Percentiles rank a stretch among this genome's conserved stretches.
Conservation (phyloP, 352 stramenopile species). For the Thraustochytrium sp. region DNA sequence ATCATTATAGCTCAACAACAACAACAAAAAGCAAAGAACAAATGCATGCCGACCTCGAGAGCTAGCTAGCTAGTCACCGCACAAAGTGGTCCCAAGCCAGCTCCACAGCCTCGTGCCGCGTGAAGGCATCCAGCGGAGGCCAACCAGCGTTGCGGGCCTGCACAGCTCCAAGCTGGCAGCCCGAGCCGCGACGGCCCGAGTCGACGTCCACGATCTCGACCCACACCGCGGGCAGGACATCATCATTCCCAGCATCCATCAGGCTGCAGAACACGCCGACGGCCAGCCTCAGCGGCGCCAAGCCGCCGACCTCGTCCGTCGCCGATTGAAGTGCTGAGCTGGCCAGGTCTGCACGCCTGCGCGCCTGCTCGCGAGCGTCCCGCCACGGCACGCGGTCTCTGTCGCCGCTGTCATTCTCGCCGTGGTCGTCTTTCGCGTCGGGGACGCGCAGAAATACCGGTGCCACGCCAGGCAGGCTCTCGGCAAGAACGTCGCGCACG, state of each 20-base stretch:
- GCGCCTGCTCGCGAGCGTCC: neutral
- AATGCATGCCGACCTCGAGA: no score
- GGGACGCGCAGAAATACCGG: neutral
- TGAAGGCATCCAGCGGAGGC: neutral
- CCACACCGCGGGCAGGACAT: neutral
- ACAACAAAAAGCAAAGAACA: no score
- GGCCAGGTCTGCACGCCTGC: neutral
- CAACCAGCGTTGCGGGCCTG: neutral
- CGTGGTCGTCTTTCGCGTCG: neutral
- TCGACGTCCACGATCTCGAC: neutral
- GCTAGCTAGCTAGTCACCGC: no score
- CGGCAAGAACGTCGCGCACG: neutral
- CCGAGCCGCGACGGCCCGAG: neutral
- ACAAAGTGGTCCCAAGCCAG: neutral
- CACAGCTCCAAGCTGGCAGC: neutral
- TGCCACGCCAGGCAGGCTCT: neutral
- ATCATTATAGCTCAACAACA: no score
- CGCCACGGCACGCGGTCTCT: neutral
- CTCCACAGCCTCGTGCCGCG: neutral
- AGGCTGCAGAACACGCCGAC: neutral
- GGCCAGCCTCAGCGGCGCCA: neutral
- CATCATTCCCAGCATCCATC: no score
- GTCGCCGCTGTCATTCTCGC: no score
- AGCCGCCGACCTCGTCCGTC: neutral
- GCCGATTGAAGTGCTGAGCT: neutral